Percentiles rank a stretch among this genome's conserved stretches.
These are phyloP conservation scores for Pythium volutum DNA, from an alignment of 352 stramenopile species.

Conservation along the genomic window DNA sequence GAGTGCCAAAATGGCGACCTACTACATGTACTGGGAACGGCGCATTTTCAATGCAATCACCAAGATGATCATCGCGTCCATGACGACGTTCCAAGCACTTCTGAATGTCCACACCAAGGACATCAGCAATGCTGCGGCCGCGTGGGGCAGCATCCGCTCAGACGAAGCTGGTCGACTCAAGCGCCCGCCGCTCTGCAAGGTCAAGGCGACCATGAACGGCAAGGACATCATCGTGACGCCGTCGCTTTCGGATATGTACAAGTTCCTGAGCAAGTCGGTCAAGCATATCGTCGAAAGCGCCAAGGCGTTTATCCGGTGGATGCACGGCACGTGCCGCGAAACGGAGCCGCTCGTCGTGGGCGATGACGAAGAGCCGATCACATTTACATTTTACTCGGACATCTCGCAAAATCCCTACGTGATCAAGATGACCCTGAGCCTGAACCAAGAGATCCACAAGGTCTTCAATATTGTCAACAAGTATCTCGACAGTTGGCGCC, in stretches of 20 bases:
- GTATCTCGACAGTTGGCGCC: constrained; percentile 92
- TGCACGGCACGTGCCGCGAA: constrained; percentile 93
- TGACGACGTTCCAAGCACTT: constrained; percentile 93
- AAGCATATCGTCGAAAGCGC: constrained; percentile 94
- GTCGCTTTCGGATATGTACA: constrained; percentile 94
- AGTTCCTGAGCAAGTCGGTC: constrained; percentile 93
- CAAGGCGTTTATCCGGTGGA: constrained; percentile 94
- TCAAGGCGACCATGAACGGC: constrained; percentile 93
- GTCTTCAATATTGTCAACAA: constrained; percentile 94
- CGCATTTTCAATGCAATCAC: constrained; percentile 96
- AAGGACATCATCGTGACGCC: constrained; percentile 95
- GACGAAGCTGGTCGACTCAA: constrained; percentile 74
- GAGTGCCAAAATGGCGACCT: constrained; percentile 89
- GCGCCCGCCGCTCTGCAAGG: constrained; percentile 88
- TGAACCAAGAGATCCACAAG: constrained; percentile 94
- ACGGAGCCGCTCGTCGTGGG: constrained; percentile 84
- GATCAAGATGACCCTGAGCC: constrained; percentile 92
- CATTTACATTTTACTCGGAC: constrained; percentile 95
- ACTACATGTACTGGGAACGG: constrained; percentile 97
- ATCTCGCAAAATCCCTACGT: constrained; percentile 95
- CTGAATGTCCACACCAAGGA: constrained; percentile 89
- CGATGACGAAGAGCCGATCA: constrained; percentile 93
- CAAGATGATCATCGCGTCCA: constrained; percentile 94
- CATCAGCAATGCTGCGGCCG: constrained; percentile 43
- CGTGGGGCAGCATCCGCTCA: constrained; percentile 43